Base-by-base conservation (phyloP, 2,329 filamentous ascomycete species). In the Ophiostoma sp. region DNA sequence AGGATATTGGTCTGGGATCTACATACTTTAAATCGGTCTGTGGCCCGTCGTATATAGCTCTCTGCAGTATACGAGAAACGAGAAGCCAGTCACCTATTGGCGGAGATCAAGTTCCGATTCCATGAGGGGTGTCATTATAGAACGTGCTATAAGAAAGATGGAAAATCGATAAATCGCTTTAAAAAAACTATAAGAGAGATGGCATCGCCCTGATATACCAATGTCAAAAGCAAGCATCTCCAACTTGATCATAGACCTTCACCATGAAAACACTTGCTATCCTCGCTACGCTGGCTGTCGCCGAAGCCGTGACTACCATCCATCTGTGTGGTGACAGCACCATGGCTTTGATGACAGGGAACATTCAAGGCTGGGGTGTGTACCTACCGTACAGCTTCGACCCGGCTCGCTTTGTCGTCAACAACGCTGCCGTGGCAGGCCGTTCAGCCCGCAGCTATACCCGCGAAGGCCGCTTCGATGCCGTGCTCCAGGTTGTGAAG, bases 351-450 rank as follows among this genome's bases (percentile, higher is more conserved):
- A 79, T 76, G 36, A 79, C 79, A 10, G 79, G 79, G 3, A 68
- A 60, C 33, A 71, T 68, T 31, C 70, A 74, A 73, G 77, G 77
- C 57, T 90, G 88, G 87, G 88, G 87, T 71, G 79, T 85, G 72
- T 88, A 86, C 76, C 78, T 90, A 54, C 77, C 79, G 44, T 80
- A 83, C 71, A 84, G 68, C 67, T 71, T 72, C 68, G 48, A 82
- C 60, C 76, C 85, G 70, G 77, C 76, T 11, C 70, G 75, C 41
- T 80, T 80, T 1, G 83, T 89, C 5, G 81, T 85, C 73, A 90
- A 90, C 81, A 92, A 92, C 81, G 80, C 85, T 69, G 89, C 90
- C 41, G 84, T 90, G 23, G 88, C 83, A 10, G 90, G 90, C 27
- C 86, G 89, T 67, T 88, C 85, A 35, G 88, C 89, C 1, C 84